phyloP scores from a whole-genome alignment of 148 eudicot species.

The Rheum nobile region DNA sequence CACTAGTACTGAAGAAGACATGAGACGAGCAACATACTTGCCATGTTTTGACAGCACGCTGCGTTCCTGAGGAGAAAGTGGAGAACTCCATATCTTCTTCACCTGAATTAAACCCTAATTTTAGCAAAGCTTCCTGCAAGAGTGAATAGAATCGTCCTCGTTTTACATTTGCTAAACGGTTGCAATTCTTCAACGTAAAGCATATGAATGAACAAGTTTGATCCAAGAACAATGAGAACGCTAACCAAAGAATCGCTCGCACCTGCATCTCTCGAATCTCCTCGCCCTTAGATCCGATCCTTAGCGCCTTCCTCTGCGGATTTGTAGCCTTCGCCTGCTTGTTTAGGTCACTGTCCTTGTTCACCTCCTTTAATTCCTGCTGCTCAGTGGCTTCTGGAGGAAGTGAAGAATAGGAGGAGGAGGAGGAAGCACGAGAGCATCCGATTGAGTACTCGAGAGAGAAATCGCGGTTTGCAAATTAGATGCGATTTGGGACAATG shows the following conservation, averaged over 20 bases:
- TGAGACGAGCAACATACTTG: conserved; percentile 51
- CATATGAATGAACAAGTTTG: not conserved
- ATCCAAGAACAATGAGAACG: not conserved
- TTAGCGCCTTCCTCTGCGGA: too few relatives aligned
- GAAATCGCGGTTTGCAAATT: conserved; percentile 28
- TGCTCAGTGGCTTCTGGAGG: conserved; percentile 5
- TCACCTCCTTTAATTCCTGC: conserved; percentile 1
- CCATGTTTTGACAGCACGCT: conserved; percentile 94
- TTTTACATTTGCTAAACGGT: not conserved
- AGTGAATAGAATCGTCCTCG: not conserved
- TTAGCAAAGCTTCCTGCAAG: conserved; percentile 71
- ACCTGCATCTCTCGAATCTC: too few relatives aligned
- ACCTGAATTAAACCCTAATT: conserved; percentile 80
- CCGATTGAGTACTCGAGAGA: conserved; percentile 1
- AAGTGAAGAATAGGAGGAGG: not conserved
- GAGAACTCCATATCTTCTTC: conserved; percentile 89
- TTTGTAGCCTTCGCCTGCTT: too few relatives aligned
- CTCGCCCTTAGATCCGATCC: too few relatives aligned
- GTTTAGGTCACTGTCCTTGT: too few relatives aligned
- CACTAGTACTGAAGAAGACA: not conserved
- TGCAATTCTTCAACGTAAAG: not conserved
- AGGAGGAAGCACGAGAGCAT: conserved; percentile 5
- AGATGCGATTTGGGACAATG: too few relatives aligned
- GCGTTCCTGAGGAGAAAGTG: conserved; percentile 67
- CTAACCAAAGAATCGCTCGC: not conserved